phyloP scores from a whole-genome alignment of 2,329 filamentous ascomycete genomes.

The Scedosporium boydii region DNA sequence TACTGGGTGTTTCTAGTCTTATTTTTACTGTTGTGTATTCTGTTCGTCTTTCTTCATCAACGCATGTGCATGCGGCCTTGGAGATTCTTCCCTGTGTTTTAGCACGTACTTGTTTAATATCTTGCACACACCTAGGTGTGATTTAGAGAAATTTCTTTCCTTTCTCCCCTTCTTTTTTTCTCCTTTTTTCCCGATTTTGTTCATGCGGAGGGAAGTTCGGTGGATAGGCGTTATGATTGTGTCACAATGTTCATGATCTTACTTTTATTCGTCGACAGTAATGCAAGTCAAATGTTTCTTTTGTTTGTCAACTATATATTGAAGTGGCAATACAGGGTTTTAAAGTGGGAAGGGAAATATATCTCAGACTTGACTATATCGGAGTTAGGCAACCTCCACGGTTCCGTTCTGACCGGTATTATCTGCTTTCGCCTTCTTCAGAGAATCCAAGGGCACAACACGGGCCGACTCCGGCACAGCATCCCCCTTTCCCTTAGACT shows the following conservation, averaged over 20 bases:
- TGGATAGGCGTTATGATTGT: too few relatives aligned
- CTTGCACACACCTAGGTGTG: background rate
- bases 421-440: slow-evolving; percentile 6
- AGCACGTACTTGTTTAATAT: background rate
- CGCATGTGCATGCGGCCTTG: background rate
- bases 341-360: background rate
- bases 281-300: background rate
- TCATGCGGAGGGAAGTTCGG: too few relatives aligned
- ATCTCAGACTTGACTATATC: background rate
- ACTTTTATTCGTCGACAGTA: background rate
- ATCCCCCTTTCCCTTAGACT: background rate
- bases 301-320: background rate
- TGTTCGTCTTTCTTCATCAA: background rate
- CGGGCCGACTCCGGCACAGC: slow-evolving; percentile 1
- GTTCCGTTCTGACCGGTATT: background rate
- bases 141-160: background rate
- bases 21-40: background rate
- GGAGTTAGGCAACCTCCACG: background rate
- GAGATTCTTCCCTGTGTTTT: background rate
- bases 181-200: too few relatives aligned
- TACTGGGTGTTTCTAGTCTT: background rate
- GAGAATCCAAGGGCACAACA: background rate
- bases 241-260: background rate
- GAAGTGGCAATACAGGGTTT: background rate
- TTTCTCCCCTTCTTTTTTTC: too few relatives aligned